A percentile compares a stretch with the other conserved stretches of the same genome.
Conservation (phyloP, 345 rosid genomes). For the Microcos paniculata region DNA sequence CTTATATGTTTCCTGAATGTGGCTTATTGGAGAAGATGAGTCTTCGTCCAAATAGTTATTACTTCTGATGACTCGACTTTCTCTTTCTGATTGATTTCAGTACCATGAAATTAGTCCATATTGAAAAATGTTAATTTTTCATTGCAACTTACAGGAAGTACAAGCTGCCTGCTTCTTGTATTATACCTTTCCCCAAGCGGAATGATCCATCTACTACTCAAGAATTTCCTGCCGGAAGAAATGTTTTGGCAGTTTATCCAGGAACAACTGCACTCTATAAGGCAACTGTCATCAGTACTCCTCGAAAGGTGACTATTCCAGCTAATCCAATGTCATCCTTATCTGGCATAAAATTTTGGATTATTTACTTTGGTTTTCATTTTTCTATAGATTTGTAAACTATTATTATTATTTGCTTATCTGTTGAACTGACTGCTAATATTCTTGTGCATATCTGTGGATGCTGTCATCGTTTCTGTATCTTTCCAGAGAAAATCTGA, state of each 20-base stretch:
- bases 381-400: background rate
- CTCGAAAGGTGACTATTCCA: conserved; percentile 59
- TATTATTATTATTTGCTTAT: background rate
- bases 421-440: conserved; percentile 29
- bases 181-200: conserved; percentile 84
- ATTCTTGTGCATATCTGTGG: conserved; percentile 20
- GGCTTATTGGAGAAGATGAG: background rate
- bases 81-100: background rate
- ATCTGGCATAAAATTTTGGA: background rate
- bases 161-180: conserved; percentile 73
- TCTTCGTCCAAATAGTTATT: background rate
- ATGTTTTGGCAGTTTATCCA: conserved; percentile 98
- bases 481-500: conserved; percentile 75
- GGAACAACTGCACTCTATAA: conserved; percentile 95
- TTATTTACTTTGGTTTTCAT: background rate
- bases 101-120: background rate
- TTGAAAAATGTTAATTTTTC: conserved; percentile 12
- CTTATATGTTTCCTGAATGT: background rate
- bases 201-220: conserved; percentile 56
- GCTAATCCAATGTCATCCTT: background rate
- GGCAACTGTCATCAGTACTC: conserved; percentile 81
- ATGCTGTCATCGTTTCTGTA: conserved; percentile 14
- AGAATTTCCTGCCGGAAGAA: conserved; percentile 68
- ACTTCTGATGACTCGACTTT: background rate
- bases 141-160: conserved; percentile 58